Base-by-base conservation (phyloP, 192 early-diverging fungal species). In the Bifiguratus adelaidae region DNA sequence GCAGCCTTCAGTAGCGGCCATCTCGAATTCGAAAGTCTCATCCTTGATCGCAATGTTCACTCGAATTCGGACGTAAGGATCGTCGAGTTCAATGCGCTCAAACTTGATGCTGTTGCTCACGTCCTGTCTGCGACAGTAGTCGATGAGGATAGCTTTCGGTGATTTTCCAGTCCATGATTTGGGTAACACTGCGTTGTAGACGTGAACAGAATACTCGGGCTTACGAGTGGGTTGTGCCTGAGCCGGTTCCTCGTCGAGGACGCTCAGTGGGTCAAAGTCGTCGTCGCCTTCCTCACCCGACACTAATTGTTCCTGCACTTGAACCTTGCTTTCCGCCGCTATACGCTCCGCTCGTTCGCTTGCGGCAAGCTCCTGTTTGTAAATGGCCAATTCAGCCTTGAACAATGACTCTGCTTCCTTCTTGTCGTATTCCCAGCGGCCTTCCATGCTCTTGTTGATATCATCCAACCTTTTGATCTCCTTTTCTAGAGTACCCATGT, bases 401-500 rank as follows among this genome's bases (percentile, higher is more conserved):
- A 56, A 46, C 44, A 61, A 26, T 5, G 46, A 30, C 2, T 70
- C 49, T 3, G 61, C 52, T 23, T 60, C 28, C 33, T 50, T 49
- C 16, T 62, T 61, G 27, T 65, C 48, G 30, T 61, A 71, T 0
- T 65, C 53, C 41, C 61, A 63, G 33, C 69, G 65, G 9, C 50
- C 33, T 27, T 71, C 72, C 19, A 68, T 37, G 8, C 56, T 55
- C 27, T 53, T 43, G 27, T 68, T 13, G 0, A 30, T 52, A 47
- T 32, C 44, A 47, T 52, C 64, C 43, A 41, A 47, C 8, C 22
- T 56, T 59, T 29, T 61, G 38, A 32, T 68, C 38, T 43, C 40
- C 34, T 48, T 43, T 32, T 55, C 50, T 53, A 58, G 22, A 27
- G 16, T 48, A 30, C 41, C 22, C 3, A 21, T 36, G 7, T 22